phyloP scores from a whole-genome alignment of 129 eudicot species.

The Oenanthe sinensis region DNA sequence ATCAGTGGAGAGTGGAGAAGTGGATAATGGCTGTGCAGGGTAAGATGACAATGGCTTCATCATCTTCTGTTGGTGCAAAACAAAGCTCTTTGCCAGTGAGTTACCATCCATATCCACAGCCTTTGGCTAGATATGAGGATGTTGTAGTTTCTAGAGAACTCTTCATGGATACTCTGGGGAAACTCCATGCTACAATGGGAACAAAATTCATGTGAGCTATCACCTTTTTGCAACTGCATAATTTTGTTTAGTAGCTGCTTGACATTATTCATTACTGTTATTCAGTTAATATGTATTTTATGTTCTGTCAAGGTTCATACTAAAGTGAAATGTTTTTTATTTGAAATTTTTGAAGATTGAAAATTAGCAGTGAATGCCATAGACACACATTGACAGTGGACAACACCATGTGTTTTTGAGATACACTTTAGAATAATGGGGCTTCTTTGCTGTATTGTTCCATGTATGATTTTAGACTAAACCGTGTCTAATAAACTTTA shows the following conservation, averaged over 20 bases:
- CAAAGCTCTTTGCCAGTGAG: conserved; percentile 21
- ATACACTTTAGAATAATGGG: not conserved
- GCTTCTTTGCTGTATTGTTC: not conserved
- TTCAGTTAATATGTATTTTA: not conserved
- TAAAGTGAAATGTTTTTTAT: not conserved
- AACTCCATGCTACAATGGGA: conserved; percentile 84
- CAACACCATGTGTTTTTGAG: not conserved
- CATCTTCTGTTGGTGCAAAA: conserved; percentile 29
- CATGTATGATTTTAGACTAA: not conserved
- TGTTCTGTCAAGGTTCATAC: not conserved
- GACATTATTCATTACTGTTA: not conserved
- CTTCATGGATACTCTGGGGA: conserved; percentile 63
- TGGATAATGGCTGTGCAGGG: conserved; percentile 15
- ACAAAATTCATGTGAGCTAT: conserved; percentile 72
- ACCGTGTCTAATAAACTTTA: not conserved
- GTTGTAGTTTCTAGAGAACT: conserved; percentile 42
- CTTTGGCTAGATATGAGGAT: conserved; percentile 62
- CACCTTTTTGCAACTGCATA: not conserved
- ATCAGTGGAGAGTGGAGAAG: not conserved
- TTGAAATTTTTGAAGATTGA: not conserved
- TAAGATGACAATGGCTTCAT: conserved; percentile 26
- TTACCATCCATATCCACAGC: conserved; percentile 49
- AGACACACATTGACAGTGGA: not conserved
- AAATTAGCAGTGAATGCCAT: not conserved
- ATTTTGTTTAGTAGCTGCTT: not conserved